Evolutionary conservation across 2,329 filamentous ascomycete genomes (phyloP), one percentile per base, ranked within the genome.

Genomic region (Clonostachys byssicola): DNA sequence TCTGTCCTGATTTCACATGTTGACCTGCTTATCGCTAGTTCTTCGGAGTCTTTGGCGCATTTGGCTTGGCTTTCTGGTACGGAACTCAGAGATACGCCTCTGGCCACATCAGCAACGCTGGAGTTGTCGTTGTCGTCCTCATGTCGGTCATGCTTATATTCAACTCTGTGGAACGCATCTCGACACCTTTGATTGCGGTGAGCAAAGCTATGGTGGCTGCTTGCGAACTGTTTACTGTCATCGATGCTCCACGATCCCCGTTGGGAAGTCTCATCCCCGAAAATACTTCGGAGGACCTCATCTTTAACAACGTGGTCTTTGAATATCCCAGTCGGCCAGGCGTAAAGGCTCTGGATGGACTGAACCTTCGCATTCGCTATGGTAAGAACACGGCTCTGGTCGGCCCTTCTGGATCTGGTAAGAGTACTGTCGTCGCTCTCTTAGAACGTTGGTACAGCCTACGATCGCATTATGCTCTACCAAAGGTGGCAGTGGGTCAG

Each of bases 371-470:
- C 1, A 78, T 89, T 47, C 71, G 78, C 49, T 72, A 78, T 7
- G 83, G 84, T 18, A 86, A 87, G 56, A 77, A 84, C 3, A 89
- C 85, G 1, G 87, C 87, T 3, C 83, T 91, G 16, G 86, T 91
- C 16, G 87, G 87, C 0, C 79, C 85, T 1, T 88, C 83, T 3
- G 87, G 87, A 0, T 83, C 78, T 5, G 87, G 88, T 1, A 92
- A 91, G 61, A 87, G 82, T 44, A 91, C 87, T 0, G 81, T 90
- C 23, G 80, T 89, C 1, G 85, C 82, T 0, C 66, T 91, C 3
- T 69, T 90, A 4, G 82, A 90, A 58, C 72, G 85, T 34, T 90
- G 85, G 84, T 90, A 90, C 58, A 78, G 81, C 3, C 68, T 86
- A 1, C 68, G 74, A 35, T 69, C 76, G 7, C 74, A 81, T 49